Base-by-base conservation (phyloP, 2,329 filamentous ascomycete genomes). In the Gaeumannomyces sp. region DNA sequence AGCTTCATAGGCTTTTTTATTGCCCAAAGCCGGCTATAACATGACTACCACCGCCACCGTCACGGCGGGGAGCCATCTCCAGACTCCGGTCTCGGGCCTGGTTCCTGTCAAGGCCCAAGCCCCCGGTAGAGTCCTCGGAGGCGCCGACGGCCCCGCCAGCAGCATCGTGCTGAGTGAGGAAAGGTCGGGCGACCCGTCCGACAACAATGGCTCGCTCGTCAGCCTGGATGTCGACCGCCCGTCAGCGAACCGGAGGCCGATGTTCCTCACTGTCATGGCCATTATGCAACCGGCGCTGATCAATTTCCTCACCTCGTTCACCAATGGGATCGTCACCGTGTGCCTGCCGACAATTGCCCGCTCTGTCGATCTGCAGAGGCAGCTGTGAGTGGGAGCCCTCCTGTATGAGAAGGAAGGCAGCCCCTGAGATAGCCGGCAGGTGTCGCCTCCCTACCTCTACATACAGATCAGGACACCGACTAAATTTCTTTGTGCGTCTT, bases 281-380 rank as follows among this genome's bases (percentile, higher is more conserved):
- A 64, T 64, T 27, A 27, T 57, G 33, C 68, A 69, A 60, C 67
- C 73, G 11, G 68, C 68, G 25, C 68, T 70, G 50, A 68, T 75
- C 19, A 72, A 71, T 60, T 70, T 76, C 33, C 64, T 71, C 53
- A 69, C 65, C 65, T 69, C 68, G 50, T 69, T 73, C 66, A 64
- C 68, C 45, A 71, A 70, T 33, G 75, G 75, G n/a, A 69, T 79
- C 14, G 71, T 80, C 27, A 72, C 76, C 10, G 74, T 80, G 33
- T 72, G 70, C 16, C 71, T 81, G 0, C 79, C 79, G 8, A 69
- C 71, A 14, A 79, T 81, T 63, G 73, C 77, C 1, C 64, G 68
- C 19, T 76, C 78, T 35, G 68, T 80, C 45, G 63, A 68, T 33
- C 67, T 79, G 1, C 71, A 73, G 10, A 57, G 67, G 27, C 22